Conservation (phyloP, 1,284 basidiomycete genomes). For the Kalmanozyma brasiliensis region DNA sequence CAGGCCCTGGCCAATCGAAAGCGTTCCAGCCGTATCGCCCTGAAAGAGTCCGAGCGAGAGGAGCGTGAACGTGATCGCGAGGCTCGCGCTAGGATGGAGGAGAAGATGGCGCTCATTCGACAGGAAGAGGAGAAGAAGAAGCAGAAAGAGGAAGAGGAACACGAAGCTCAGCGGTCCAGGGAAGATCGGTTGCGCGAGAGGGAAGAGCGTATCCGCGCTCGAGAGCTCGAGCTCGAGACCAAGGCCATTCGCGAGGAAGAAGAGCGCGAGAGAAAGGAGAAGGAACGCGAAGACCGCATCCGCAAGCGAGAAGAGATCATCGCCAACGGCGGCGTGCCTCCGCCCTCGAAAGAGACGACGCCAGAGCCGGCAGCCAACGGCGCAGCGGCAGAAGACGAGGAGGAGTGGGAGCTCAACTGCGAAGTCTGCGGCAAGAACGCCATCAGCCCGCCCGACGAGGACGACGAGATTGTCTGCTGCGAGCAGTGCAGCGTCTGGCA, state of each 20-base stretch:
- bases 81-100: constrained; percentile 68
- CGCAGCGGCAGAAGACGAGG: constrained; percentile 65
- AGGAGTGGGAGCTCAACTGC: constrained; percentile 84
- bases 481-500: constrained; percentile 80
- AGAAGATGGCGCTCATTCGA: constrained; percentile 69
- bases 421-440: constrained; percentile 80
- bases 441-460: constrained; percentile 76
- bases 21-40: constrained; percentile 82
- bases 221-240: constrained; percentile 65
- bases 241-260: constrained; percentile 54
- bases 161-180: constrained; percentile 69
- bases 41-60: constrained; percentile 73
- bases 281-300: constrained; percentile 71
- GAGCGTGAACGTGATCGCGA: constrained; percentile 69
- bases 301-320: constrained; percentile 73
- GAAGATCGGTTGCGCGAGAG: constrained; percentile 69
- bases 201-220: constrained; percentile 68
- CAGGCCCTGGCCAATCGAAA: constrained; percentile 79
- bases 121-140: constrained; percentile 74
- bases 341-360: constrained; percentile 40
- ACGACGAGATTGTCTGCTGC: constrained; percentile 80
- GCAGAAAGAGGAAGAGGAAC: constrained; percentile 69
- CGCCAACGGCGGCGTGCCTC: constrained; percentile 69
- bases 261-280: constrained; percentile 51
- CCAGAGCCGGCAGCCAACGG: constrained; percentile 19